phyloP scores from a whole-genome alignment of 2,329 filamentous ascomycete genomes.

The Diaporthe sp. region DNA sequence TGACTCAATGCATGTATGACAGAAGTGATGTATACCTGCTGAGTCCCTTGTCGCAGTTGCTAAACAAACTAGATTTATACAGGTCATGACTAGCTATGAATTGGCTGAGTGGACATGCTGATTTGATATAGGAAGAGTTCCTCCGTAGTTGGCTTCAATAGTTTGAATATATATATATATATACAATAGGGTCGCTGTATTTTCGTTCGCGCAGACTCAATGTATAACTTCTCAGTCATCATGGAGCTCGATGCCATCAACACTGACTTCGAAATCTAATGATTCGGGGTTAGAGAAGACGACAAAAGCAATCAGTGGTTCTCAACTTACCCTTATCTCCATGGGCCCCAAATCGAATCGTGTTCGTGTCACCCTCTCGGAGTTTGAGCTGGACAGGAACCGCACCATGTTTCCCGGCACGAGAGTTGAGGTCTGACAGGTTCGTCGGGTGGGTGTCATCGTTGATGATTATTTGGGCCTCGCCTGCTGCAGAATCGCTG shows the following conservation, averaged over 20 bases:
- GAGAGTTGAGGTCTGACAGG: conserved; percentile 53
- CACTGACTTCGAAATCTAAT: conserved; percentile 44
- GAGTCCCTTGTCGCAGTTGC: neutral
- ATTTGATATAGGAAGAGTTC: neutral
- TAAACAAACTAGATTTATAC: neutral
- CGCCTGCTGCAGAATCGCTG: conserved; percentile 50
- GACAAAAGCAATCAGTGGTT: neutral
- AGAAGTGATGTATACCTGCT: too few species aligned
- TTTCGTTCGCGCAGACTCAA: too few species aligned
- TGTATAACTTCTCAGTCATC: conserved; percentile 36
- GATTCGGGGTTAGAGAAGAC: neutral
- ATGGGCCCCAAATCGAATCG: conserved; percentile 52
- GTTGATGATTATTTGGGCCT: conserved; percentile 54
- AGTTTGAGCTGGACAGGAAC: conserved; percentile 53
- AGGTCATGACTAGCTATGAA: neutral
- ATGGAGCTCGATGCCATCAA: conserved; percentile 46
- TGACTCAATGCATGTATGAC: too few species aligned
- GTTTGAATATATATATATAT: neutral
- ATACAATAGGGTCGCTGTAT: neutral
- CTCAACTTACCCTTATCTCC: conserved; percentile 42
- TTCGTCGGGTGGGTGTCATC: conserved; percentile 50
- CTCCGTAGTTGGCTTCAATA: neutral
- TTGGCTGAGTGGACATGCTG: neutral
- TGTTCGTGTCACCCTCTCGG: conserved; percentile 51
- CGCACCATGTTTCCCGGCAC: conserved; percentile 53